Base-by-base conservation (phyloP, 2,329 filamentous ascomycete species). In the Aotearoamyces nothofagi region DNA sequence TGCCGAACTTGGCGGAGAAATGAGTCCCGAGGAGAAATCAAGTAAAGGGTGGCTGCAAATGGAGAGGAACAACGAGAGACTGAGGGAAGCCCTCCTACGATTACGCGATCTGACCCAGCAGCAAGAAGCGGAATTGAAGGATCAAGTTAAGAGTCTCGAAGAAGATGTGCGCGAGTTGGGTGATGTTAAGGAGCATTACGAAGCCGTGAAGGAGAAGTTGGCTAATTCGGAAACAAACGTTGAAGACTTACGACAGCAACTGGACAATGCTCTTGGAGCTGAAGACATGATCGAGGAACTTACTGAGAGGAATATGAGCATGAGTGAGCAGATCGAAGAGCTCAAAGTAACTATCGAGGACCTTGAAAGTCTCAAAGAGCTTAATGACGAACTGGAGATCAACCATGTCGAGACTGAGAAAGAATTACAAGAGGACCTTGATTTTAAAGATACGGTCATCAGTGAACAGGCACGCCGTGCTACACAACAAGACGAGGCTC, bases 221-320 rank as follows among this genome's bases (percentile, higher is more conserved):
- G 54, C 69, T 4, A 68, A 78, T 30, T 69, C 75, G 0, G 78
- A 94, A 46, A 65, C 71, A 7, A 75, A 75, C 20, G 73, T 90
- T 23, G 78, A 90, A 39, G 82, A 96, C 43, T 67, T 98, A 9
- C 76, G 81, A 28, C 79, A 92, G 49, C 90, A 94, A 52, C 68
- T 98, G 3, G 86, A 98, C 43, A 81, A 79, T 27, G 83, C 83
- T 5, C 64, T 90, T 7, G 81, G 81, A 4, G 81, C 83, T 9
- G 90, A 96, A 49, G 80, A 92, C 41, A 87, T 94, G 69, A 84
- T 96, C 35, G 86, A 93, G 51, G 79, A 92, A 38, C 65, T 98
- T 22, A 83, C 80, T 0, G 81, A 90, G 37, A 78, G 83, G 45
- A 94, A 92, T 46, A 76, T 90, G 60, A 68, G 66, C 38, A 75